Percentiles rank a stretch among this genome's conserved stretches.
These are phyloP conservation scores for Prunus kanzakura DNA, from an alignment of 306 rosid species.

Conservation along the genomic window DNA sequence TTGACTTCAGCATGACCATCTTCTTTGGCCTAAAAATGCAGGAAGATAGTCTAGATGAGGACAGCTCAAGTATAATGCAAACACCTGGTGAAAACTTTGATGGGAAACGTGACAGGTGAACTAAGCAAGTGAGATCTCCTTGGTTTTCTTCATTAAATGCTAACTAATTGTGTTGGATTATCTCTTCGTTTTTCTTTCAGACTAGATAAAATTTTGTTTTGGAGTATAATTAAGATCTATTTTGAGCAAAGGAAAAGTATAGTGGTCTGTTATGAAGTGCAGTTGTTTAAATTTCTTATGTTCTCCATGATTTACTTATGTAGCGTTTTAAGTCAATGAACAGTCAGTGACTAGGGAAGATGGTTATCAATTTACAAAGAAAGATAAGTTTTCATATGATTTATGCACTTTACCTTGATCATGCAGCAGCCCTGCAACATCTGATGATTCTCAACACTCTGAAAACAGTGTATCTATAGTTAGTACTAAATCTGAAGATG, in stretches of 20 bases:
- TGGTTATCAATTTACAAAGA: neutral
- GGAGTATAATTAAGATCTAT: neutral
- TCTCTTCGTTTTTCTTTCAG: neutral
- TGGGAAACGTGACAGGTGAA: conserved; percentile 97
- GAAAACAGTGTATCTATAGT: conserved; percentile 24
- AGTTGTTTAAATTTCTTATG: neutral
- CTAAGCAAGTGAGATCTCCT: conserved; percentile 86
- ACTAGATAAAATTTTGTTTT: neutral
- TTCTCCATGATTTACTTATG: neutral
- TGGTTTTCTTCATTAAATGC: conserved; percentile 22
- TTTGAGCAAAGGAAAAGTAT: neutral
- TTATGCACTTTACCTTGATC: conserved; percentile 13
- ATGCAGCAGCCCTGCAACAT: conserved; percentile 42
- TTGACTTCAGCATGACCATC: conserved; percentile 23
- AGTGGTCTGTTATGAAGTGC: neutral
- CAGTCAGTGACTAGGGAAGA: neutral
- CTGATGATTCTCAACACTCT: conserved; percentile 39
- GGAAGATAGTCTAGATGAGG: conserved; percentile 58
- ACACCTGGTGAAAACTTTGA: conserved; percentile 49
- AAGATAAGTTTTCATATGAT: neutral
- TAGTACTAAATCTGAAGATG: conserved; percentile 45
- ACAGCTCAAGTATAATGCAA: conserved; percentile 39
- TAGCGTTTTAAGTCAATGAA: neutral
- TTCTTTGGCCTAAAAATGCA: conserved; percentile 40
- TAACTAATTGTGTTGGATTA: neutral